Base-by-base conservation (phyloP, 176 grass and related monocot species). In the Poa pratensis region DNA sequence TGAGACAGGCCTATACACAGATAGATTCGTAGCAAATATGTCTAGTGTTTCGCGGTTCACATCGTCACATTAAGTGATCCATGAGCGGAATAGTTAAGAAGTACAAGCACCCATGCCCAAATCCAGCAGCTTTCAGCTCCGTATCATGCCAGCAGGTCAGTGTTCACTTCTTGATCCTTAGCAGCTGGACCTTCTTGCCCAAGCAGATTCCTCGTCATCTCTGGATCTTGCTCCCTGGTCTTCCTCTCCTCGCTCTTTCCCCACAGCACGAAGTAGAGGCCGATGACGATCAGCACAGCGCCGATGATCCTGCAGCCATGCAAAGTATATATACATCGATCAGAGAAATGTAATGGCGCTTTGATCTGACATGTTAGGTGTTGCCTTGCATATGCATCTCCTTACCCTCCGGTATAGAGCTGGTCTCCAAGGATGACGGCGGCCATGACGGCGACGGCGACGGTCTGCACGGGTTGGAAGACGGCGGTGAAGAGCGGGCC, bases 401-500 rank as follows among this genome's bases (percentile, higher is more conserved):
- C 70, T 51, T 91, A 94, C 95, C 95, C 95, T 89, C 95, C 95
- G 0, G 91, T 90, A 87, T 97, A 97, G 3, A 97, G 80, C 80
- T 95, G 80, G 80, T 97, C 92, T 1, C 92, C 92, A 7, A 97
- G 83, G 58, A 97, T 95, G 65, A 90, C 19, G 84, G 92, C 88
- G 5, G 92, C 92, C 95, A 97, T 93, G 91, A 93, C 77, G 83
- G 95, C 95, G 65, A 97, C 95, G 48, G 90, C 82, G 32, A 97
- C 95, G 64, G 95, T 94, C 85, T 97, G 95, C 45, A 93, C 95
- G 43, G 95, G 95, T 71, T 97, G 92, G 83, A 97, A 97, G 19
- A 97, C 95, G 20, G 92, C 92, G 19, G 91, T 90, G 85, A 97
- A 97, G 24, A 97, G 89, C 11, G 92, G 95, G 1, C 95, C 95